Conservation (phyloP, 192 early-diverging fungal genomes). For the Umbelopsis sp. region DNA sequence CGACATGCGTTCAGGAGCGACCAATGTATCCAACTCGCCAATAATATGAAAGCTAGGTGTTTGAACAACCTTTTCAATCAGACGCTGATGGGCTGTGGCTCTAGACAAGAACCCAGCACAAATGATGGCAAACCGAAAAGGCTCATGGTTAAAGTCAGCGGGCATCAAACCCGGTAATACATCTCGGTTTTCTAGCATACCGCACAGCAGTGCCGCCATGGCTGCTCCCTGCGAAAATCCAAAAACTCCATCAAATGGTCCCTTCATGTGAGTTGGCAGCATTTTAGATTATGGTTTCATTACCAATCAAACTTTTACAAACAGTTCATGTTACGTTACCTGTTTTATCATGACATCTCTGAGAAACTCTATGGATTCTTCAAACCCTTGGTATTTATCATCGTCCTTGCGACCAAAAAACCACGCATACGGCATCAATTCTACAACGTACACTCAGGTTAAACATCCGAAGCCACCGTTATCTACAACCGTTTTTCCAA, state of each 20-base stretch:
- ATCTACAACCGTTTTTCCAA: no score
- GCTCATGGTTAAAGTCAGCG: constrained; percentile 42
- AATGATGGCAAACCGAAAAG: constrained; percentile 51
- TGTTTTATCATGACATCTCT: constrained; percentile 46
- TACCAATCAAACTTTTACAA: neutral
- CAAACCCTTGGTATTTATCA: constrained; percentile 44
- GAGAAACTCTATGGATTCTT: constrained; percentile 44
- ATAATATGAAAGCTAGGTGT: constrained; percentile 45
- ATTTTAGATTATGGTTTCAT: no score
- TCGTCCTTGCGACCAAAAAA: constrained; percentile 17
- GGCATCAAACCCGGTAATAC: constrained; percentile 22
- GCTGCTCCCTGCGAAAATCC: constrained; percentile 61
- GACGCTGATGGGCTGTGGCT: constrained; percentile 21
- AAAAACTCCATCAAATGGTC: constrained; percentile 59
- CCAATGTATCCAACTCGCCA: constrained; percentile 39
- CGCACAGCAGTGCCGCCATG: constrained; percentile 49
- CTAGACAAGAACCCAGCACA: constrained; percentile 49
- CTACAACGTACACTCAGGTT: neutral
- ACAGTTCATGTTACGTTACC: constrained; percentile 22
- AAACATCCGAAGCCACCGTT: no score
- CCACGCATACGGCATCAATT: constrained; percentile 21
- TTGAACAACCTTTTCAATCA: constrained; percentile 18
- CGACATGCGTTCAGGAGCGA: constrained; percentile 29
- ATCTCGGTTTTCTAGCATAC: constrained; percentile 40
- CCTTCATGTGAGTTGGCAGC: constrained; percentile 26